Conservation (phyloP, 495 filamentous ascomycete genomes). For the Choiromyces venosus region DNA sequence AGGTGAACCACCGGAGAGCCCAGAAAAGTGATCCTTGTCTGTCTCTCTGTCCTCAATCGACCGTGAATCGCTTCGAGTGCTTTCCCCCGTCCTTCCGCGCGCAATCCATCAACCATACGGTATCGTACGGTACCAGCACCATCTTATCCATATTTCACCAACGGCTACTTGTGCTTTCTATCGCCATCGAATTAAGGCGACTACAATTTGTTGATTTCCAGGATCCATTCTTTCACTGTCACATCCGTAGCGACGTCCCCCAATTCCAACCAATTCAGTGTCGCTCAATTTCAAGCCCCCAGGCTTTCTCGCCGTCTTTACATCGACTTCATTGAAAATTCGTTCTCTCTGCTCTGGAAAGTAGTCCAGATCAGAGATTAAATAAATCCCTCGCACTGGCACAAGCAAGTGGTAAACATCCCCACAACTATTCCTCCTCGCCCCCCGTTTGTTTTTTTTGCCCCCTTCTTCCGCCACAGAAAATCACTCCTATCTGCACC, state of each 20-base stretch:
- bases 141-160: not conserved
- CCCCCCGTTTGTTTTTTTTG: not conserved
- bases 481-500: not conserved
- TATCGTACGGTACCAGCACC: not conserved
- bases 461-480: not conserved
- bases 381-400: conserved; percentile 1
- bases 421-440: not conserved
- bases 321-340: not conserved
- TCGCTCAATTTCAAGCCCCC: not conserved
- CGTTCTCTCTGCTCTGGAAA: conserved; percentile 3
- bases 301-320: not conserved
- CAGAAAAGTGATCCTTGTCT: not conserved
- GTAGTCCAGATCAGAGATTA: conserved; percentile 2
- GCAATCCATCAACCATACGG: not conserved
- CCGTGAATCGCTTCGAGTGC: not conserved
- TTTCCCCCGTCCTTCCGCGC: not conserved
- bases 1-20: not conserved
- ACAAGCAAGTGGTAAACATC: conserved; percentile 3
- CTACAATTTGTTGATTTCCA: not conserved
- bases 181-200: not conserved
- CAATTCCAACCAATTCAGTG: not conserved
- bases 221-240: not conserved
- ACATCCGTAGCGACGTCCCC: not conserved
- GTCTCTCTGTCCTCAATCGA: not conserved
- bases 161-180: not conserved